Percentiles rank a stretch among this genome's conserved stretches.
Evolutionary conservation across 257 asterid species (phyloP).

Genomic region (Capsicum pubescens): DNA sequence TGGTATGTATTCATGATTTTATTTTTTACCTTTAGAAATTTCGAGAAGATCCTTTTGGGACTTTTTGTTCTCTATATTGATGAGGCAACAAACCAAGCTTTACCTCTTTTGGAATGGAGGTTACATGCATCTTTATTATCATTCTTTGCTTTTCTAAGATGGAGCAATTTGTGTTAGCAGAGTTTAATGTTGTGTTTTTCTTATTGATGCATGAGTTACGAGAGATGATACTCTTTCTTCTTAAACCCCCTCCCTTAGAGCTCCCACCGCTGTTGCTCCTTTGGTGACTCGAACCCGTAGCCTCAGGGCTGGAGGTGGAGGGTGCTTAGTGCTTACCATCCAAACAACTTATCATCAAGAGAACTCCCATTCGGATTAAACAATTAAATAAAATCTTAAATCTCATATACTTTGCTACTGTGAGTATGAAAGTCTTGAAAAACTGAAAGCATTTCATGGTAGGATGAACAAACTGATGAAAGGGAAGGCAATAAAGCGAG

Average conservation of each 20-base stretch:
- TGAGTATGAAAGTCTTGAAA: background rate
- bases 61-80: background rate
- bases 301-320: too few relatives aligned
- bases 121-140: constrained; percentile 12
- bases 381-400: background rate
- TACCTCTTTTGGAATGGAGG: background rate
- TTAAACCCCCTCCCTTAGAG: too few relatives aligned
- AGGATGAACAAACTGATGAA: background rate
- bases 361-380: background rate
- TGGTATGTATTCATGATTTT: constrained; percentile 54
- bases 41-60: background rate
- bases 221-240: background rate
- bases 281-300: too few relatives aligned
- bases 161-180: constrained; percentile 8
- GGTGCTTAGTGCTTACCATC: too few relatives aligned
- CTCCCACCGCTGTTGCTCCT: too few relatives aligned
- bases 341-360: background rate
- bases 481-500: background rate
- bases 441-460: constrained; percentile 1
- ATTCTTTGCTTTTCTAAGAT: constrained; percentile 17
- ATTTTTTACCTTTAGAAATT: background rate
- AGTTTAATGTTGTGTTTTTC: constrained; percentile 1
- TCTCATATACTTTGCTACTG: background rate
- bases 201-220: constrained; percentile 8
- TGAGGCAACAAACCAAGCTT: constrained; percentile 19